Evolutionary conservation across 208 protist species (phyloP).

Genomic region (Blechomonas ayalai): DNA sequence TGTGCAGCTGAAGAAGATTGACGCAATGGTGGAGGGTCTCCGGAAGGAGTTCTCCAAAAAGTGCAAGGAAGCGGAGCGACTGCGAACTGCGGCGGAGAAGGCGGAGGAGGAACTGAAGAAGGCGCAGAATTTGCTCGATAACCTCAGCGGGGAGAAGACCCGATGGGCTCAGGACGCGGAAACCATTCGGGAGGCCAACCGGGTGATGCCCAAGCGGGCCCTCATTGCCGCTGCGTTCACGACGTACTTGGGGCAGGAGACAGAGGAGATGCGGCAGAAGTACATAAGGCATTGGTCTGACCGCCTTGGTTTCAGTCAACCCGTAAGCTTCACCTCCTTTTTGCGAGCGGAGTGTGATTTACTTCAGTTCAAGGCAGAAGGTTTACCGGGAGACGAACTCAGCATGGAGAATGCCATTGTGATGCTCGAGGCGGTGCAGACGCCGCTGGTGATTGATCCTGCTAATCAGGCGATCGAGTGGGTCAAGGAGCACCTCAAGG

Average conservation of each 20-base stretch:
- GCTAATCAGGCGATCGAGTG: slow-evolving; percentile 91
- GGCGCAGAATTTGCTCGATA: slow-evolving; percentile 91
- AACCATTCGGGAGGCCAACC: slow-evolving; percentile 56
- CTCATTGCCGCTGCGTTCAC: slow-evolving; percentile 89
- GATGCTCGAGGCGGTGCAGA: slow-evolving; percentile 82
- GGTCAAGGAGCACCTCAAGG: slow-evolving; percentile 82
- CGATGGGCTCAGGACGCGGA: slow-evolving; percentile 89
- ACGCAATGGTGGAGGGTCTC: slow-evolving; percentile 73
- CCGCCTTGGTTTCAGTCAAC: slow-evolving; percentile 30
- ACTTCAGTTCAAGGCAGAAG: slow-evolving; percentile 93
- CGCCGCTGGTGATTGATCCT: slow-evolving; percentile 96
- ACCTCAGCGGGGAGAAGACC: slow-evolving; percentile 93
- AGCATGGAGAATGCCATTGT: slow-evolving; percentile 96
- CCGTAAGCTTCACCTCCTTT: slow-evolving; percentile 68
- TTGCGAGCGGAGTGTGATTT: slow-evolving; percentile 92
- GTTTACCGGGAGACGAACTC: slow-evolving; percentile 92
- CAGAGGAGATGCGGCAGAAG: slow-evolving; percentile 75
- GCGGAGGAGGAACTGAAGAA: slow-evolving; percentile 84
- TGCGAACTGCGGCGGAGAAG: slow-evolving; percentile 82
- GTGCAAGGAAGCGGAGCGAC: slow-evolving; percentile 91
- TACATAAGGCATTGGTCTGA: slow-evolving; percentile 77
- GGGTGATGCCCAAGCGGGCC: slow-evolving; percentile 72
- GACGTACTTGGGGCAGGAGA: slow-evolving; percentile 85
- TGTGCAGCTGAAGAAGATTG: slow-evolving; percentile 85
- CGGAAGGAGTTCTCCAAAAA: slow-evolving; percentile 81